A percentile compares a stretch with the other conserved stretches of the same genome.
Evolutionary conservation across 768 basidiomycete species (phyloP).

Genomic region (Pisolithus marmoratus): DNA sequence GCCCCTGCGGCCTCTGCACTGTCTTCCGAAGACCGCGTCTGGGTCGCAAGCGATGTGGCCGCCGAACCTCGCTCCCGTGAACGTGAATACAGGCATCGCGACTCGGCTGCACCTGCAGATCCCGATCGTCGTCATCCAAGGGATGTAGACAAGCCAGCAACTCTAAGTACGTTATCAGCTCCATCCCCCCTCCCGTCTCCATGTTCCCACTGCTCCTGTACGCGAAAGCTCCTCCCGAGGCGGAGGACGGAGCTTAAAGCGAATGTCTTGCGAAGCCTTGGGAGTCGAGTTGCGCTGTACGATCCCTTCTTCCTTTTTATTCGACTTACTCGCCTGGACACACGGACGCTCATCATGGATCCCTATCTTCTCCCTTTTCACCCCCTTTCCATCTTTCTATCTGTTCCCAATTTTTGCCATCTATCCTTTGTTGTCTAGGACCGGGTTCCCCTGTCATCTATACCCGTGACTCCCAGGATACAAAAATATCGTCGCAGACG

Average conservation of each 20-base stretch:
- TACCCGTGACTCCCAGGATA: conserved; percentile 26
- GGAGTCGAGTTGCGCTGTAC: conserved; percentile 35
- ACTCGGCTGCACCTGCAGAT: conserved; percentile 13
- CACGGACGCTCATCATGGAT: conserved; percentile 39
- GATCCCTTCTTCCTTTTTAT: conserved; percentile 28
- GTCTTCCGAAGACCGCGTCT: conserved; percentile 21
- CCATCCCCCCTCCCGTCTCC: conserved; percentile 27
- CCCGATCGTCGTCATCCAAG: conserved; percentile 19
- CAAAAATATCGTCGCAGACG: conserved; percentile 6
- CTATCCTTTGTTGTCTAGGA: conserved; percentile 38
- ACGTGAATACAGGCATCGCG: conserved; percentile 22
- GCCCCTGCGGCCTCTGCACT: conserved; percentile 10
- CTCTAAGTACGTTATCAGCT: conserved; percentile 44
- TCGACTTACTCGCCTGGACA: conserved; percentile 36
- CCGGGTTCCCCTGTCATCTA: conserved; percentile 32
- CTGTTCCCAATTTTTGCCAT: conserved; percentile 21
- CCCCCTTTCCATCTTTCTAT: conserved; percentile 24
- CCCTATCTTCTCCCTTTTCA: conserved; percentile 25
- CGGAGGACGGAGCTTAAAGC: conserved; percentile 28
- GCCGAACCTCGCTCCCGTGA: conserved; percentile 10
- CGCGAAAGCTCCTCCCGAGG: conserved; percentile 35
- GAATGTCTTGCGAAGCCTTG: conserved; percentile 41
- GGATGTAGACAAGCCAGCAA: conserved; percentile 30
- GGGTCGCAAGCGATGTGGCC: conserved; percentile 12
- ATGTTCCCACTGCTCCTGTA: conserved; percentile 27